phyloP scores from a whole-genome alignment of 345 rosid genomes.

The Eutrema japonicum region DNA sequence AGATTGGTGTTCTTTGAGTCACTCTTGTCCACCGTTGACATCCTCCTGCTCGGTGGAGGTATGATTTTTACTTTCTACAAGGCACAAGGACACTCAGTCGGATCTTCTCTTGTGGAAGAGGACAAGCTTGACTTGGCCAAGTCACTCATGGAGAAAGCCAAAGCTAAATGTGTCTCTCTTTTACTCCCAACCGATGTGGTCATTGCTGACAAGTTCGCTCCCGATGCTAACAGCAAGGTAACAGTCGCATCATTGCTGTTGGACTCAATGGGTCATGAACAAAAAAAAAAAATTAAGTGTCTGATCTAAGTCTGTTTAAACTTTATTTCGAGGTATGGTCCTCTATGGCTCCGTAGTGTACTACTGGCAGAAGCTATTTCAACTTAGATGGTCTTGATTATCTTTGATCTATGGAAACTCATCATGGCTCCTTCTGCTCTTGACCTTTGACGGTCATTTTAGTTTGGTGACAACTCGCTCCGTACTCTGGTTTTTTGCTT shows the following conservation, averaged over 20 bases:
- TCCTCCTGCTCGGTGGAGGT: constrained; percentile 88
- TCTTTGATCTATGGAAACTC: no score
- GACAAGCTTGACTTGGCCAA: constrained; percentile 81
- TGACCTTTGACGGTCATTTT: no score
- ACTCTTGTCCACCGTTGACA: constrained; percentile 68
- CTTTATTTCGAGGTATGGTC: no score
- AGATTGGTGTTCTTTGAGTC: constrained; percentile 92
- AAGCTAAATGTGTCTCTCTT: constrained; percentile 78
- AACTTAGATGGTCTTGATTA: no score
- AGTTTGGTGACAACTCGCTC: no score
- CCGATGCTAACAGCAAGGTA: constrained; percentile 94
- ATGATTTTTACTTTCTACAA: constrained; percentile 93
- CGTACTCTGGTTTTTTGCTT: no score
- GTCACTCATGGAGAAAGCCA: constrained; percentile 77
- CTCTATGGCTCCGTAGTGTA: no score
- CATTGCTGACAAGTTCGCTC: constrained; percentile 86
- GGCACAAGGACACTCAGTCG: constrained; percentile 71
- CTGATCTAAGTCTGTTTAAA: not conserved
- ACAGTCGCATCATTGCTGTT: not conserved
- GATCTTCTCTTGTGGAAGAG: constrained; percentile 87
- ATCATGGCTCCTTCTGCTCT: no score
- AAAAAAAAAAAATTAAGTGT: not conserved
- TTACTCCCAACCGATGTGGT: constrained; percentile 87
- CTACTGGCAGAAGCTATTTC: no score
- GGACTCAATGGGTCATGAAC: not conserved